Evolutionary conservation across 805 yeast genomes (phyloP).

Genomic region (Saccharomycopsis fermentans): DNA sequence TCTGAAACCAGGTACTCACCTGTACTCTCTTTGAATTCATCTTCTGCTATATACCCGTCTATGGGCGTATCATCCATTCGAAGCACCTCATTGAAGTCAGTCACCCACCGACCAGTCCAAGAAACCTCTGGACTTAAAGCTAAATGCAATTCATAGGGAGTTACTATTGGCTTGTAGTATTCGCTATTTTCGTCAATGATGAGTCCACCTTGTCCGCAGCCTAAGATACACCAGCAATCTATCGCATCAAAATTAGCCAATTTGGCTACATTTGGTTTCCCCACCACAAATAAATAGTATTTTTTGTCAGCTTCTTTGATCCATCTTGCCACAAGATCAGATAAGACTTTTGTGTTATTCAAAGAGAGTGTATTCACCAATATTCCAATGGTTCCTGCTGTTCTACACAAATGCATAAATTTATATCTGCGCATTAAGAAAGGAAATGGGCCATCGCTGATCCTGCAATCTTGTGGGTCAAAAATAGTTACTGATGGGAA

Average conservation of each 20-base stretch:
- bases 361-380: conserved; percentile 84
- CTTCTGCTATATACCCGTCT: conserved; percentile 24
- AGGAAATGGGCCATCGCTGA: conserved; percentile 56
- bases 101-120: conserved; percentile 94
- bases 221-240: conserved; percentile 89
- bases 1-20: conserved; percentile 23
- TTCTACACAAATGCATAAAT: conserved; percentile 77
- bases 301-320: conserved; percentile 76
- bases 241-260: conserved; percentile 91
- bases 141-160: conserved; percentile 82
- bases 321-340: conserved; percentile 49
- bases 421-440: conserved; percentile 76
- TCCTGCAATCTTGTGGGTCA: conserved; percentile 30
- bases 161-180: conserved; percentile 82
- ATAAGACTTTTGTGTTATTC: conserved; percentile 56
- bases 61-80: conserved; percentile 28
- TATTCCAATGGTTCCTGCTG: conserved; percentile 88
- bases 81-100: conserved; percentile 56
- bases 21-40: conserved; percentile 21
- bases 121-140: conserved; percentile 66
- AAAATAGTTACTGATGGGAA: conserved; percentile 45
- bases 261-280: conserved; percentile 96
- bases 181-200: conserved; percentile 70
- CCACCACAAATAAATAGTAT: conserved; percentile 90
- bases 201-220: conserved; percentile 92